Evolutionary conservation across 768 basidiomycete genomes (phyloP).

Genomic region (Naganishia friedmannii): DNA sequence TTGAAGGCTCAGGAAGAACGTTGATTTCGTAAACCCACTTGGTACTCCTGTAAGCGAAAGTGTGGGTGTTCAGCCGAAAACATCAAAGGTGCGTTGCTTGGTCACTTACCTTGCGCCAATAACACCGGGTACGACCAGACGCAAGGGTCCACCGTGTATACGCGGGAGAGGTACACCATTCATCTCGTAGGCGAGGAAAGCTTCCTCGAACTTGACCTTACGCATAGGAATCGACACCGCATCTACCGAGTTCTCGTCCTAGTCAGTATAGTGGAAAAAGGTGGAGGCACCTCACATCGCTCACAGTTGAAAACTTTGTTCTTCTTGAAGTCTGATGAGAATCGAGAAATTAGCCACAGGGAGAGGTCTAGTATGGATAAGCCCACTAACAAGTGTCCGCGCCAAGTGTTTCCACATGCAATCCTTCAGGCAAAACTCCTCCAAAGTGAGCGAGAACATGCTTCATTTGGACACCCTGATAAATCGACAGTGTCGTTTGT

Average conservation of each 20-base stretch:
- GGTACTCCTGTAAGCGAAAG: conserved; percentile 50
- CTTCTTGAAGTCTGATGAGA: conserved; percentile 45
- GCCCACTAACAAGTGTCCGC: conserved; percentile 62
- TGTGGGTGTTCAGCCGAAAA: not conserved
- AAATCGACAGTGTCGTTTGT: too few relatives aligned
- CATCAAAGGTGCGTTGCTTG: not conserved
- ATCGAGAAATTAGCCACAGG: not conserved
- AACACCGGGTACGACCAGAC: conserved; percentile 59
- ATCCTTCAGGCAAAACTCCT: conserved; percentile 56
- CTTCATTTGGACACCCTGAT: conserved; percentile 57
- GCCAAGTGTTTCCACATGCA: conserved; percentile 61
- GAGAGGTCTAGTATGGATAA: conserved; percentile 29
- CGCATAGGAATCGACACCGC: conserved; percentile 58
- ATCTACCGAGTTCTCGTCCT: not conserved
- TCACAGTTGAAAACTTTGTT: conserved; percentile 55
- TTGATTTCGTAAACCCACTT: conserved; percentile 62
- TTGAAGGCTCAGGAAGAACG: conserved; percentile 57
- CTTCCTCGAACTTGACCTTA: conserved; percentile 57
- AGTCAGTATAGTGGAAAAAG: not conserved
- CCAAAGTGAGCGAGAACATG: conserved; percentile 59
- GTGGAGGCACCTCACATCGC: not conserved
- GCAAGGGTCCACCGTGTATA: conserved; percentile 59
- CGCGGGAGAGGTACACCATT: conserved; percentile 58
- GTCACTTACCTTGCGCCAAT: conserved; percentile 55
- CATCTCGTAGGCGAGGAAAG: conserved; percentile 61